phyloP scores from a whole-genome alignment of 805 yeast genomes.

The Saccharomycopsis guyanensis region DNA sequence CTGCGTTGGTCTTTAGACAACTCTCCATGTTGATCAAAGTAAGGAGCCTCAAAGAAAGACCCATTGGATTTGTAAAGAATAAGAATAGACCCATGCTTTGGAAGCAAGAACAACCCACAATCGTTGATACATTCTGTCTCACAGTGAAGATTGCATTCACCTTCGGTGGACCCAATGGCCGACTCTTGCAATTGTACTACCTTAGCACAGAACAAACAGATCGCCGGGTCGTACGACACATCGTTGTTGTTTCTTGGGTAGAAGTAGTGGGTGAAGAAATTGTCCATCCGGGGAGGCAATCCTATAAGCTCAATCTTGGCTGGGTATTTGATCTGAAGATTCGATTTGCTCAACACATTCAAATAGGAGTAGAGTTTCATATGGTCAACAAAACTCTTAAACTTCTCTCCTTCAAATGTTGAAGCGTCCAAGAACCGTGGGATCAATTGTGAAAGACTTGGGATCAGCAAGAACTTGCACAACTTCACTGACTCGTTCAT shows the following conservation, averaged over 20 bases:
- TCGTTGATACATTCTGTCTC: constrained; percentile 54
- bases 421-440: constrained; percentile 11
- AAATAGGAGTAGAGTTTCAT: constrained; percentile 6
- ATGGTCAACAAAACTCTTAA: constrained; percentile 18
- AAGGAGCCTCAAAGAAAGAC: constrained; percentile 78
- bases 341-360: constrained; percentile 6
- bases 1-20: constrained; percentile 65
- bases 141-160: constrained; percentile 76
- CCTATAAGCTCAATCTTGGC: constrained; percentile 52
- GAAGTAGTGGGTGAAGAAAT: constrained; percentile 54
- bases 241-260: constrained; percentile 36
- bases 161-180: constrained; percentile 47
- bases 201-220: constrained; percentile 77
- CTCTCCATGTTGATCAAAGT: constrained; percentile 81
- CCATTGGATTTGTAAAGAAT: constrained; percentile 71
- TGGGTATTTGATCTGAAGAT: constrained; percentile 47
- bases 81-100: constrained; percentile 58
- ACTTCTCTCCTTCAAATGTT: constrained; percentile 26
- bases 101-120: constrained; percentile 66
- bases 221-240: constrained; percentile 60
- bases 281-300: constrained; percentile 61
- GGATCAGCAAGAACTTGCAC: constrained; percentile 41
- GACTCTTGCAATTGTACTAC: constrained; percentile 59
- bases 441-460: constrained; percentile 28
- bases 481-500: constrained; percentile 48